A percentile compares a stretch with the other conserved stretches of the same genome.
Evolutionary conservation across 495 filamentous ascomycete genomes (phyloP).

Genomic region (Aspergillus sclerotioniger): DNA sequence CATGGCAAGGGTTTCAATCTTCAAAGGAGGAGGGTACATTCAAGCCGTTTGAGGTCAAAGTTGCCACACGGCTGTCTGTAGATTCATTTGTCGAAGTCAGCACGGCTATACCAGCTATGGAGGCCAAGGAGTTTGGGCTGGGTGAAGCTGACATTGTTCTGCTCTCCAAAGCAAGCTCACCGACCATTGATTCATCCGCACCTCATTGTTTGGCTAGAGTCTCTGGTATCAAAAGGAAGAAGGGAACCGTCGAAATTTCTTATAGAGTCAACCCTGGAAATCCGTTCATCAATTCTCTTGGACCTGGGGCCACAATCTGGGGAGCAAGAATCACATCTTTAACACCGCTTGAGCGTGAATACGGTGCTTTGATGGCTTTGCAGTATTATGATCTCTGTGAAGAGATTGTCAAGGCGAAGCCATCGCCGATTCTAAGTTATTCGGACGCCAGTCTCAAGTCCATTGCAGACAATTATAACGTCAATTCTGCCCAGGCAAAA

Average conservation of each 20-base stretch:
- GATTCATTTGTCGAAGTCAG: conserved; percentile 92
- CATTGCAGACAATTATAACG: conserved; percentile 69
- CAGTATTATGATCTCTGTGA: conserved; percentile 94
- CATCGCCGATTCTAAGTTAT: conserved; percentile 81
- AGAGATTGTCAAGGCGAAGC: conserved; percentile 83
- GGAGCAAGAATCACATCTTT: conserved; percentile 83
- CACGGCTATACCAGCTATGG: conserved; percentile 65
- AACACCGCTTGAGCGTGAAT: conserved; percentile 91
- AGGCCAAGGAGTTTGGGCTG: conserved; percentile 68
- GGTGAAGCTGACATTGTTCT: conserved; percentile 87
- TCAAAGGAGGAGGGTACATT: conserved; percentile 80
- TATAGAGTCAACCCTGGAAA: conserved; percentile 72
- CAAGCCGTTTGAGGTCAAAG: conserved; percentile 77
- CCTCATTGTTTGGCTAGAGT: conserved; percentile 86
- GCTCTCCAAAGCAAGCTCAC: conserved; percentile 68
- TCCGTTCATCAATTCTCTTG: conserved; percentile 49
- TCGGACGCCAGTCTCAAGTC: conserved; percentile 64
- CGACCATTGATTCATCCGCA: conserved; percentile 57
- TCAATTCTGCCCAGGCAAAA: conserved; percentile 89
- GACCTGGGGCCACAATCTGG: conserved; percentile 61
- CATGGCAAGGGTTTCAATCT: conserved; percentile 91
- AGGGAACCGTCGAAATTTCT: conserved; percentile 74
- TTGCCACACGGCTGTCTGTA: conserved; percentile 81
- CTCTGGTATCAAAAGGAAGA: conserved; percentile 73
- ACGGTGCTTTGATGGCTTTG: conserved; percentile 81